Conservation (phyloP, 2,329 filamentous ascomycete genomes). For the Rutstroemia sp. region DNA sequence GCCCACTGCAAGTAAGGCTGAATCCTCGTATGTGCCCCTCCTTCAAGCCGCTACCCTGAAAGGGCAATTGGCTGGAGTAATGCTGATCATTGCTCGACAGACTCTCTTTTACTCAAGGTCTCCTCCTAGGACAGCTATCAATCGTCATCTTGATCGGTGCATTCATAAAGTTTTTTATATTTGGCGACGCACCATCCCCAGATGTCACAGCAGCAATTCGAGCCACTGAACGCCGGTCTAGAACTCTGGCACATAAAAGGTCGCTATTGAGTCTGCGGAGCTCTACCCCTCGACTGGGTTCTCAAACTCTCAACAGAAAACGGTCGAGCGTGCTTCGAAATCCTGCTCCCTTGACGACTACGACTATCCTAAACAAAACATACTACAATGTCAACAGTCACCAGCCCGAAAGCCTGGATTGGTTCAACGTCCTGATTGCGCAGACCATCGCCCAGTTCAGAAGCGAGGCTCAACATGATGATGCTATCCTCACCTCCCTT, state of each 20-base stretch:
- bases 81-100: constrained; percentile 36
- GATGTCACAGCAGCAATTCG: constrained; percentile 71
- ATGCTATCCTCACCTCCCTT: constrained; percentile 78
- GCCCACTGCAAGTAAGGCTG: constrained; percentile 20
- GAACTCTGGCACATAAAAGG: constrained; percentile 69
- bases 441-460: constrained; percentile 95
- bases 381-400: constrained; percentile 96
- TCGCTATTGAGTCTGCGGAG: constrained; percentile 58
- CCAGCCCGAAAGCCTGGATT: constrained; percentile 93
- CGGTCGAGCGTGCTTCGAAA: constrained; percentile 67
- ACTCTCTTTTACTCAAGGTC: constrained; percentile 86
- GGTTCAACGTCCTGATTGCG: constrained; percentile 96
- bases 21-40: constrained; percentile 34
- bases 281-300: constrained; percentile 27
- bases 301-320: constrained; percentile 48
- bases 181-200: constrained; percentile 82
- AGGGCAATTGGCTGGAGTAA: constrained; percentile 1
- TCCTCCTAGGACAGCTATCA: constrained; percentile 87
- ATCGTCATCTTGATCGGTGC: constrained; percentile 85
- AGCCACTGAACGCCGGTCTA: constrained; percentile 65
- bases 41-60: not conserved
- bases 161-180: constrained; percentile 99
- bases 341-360: constrained; percentile 74
- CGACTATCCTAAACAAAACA: constrained; percentile 89
- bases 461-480: constrained; percentile 84